A percentile compares a stretch with the other conserved stretches of the same genome.
These are phyloP conservation scores for Crotalaria pallida DNA, from an alignment of 306 rosid species.

Conservation along the genomic window DNA sequence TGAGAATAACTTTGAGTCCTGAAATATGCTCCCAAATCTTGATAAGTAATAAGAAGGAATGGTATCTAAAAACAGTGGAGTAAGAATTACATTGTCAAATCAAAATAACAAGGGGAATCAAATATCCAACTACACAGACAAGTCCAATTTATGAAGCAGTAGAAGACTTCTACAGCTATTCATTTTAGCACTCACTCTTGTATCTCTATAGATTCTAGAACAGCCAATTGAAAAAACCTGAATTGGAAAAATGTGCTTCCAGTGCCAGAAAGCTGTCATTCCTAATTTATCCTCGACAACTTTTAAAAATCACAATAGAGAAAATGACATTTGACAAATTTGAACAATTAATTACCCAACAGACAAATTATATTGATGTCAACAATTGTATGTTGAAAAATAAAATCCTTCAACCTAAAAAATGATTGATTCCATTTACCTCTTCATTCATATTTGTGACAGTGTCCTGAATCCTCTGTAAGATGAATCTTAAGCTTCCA, in stretches of 20 bases:
- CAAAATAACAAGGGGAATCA: neutral
- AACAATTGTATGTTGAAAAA: neutral
- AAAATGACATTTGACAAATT: neutral
- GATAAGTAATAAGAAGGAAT: conserved; percentile 9
- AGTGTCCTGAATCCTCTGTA: conserved; percentile 55
- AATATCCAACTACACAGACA: neutral
- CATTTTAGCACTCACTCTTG: neutral
- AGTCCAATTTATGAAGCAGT: neutral
- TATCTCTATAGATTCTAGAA: neutral
- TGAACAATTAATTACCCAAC: neutral
- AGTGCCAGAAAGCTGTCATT: conserved; percentile 1
- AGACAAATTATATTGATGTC: neutral
- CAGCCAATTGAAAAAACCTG: neutral
- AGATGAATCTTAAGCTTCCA: conserved; percentile 43
- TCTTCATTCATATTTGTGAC: conserved; percentile 52
- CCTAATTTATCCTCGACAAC: neutral
- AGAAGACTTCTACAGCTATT: neutral
- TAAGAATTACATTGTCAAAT: conserved; percentile 1
- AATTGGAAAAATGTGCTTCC: neutral
- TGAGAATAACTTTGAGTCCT: conserved; percentile 55
- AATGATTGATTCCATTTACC: conserved; percentile 29
- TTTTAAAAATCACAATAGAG: neutral
- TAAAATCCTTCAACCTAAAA: neutral
- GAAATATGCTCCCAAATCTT: conserved; percentile 16
- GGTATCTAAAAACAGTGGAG: conserved; percentile 6